Base-by-base conservation (phyloP, 495 filamentous ascomycete genomes). In the Copromyces sp. region DNA sequence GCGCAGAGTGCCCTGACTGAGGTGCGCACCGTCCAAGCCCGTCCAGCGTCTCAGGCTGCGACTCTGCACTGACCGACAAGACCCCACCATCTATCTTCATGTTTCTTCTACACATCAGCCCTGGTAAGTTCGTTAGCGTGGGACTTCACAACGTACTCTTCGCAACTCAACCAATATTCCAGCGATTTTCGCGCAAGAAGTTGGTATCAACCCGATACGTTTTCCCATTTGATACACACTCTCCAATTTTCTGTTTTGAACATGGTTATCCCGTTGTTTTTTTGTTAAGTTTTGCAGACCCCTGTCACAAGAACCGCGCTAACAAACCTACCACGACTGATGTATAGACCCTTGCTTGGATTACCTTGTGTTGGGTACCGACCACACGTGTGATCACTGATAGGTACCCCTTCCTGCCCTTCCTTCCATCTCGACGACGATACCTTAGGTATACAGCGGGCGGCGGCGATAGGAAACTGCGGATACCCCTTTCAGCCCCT, bases 271-370 rank as follows among this genome's bases (percentile, higher is more conserved):
- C 24, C 24, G 24, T 24, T 24, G 24, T 24, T 24, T 24, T 24
- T 24, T 24, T 1, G 24, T 24, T 24, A 24, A 24, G 24, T 24
- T 24, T 24, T 24, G 24, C 24, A 24, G 24, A 24, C 24, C 24
- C 24, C 24, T 24, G 24, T 24, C 24, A 24, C 24, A 24, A 24
- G 24, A 24, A 24, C 24, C 24, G 24, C 24, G 24, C 24, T 24
- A 24, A 24, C 24, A 24, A 24, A 24, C 24, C 24, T 24, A 24
- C 24, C 24, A 24, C 24, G 24, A 24, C 24, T 24, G 24, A 24
- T 24, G 24, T 24, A 24, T 24, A 68, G 71, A 59, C 69, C 59
- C 73, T 47, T 61, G 44, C 73, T 47, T 61, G 44, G n/a, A 71
- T 61, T 35, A 39, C 40, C 37, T 16, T 24, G 24, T 24, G 24